Percentiles rank a stretch among this genome's conserved stretches.
phyloP scores from a whole-genome alignment of 345 rosid genomes.

The Moricandia moricandioides region DNA sequence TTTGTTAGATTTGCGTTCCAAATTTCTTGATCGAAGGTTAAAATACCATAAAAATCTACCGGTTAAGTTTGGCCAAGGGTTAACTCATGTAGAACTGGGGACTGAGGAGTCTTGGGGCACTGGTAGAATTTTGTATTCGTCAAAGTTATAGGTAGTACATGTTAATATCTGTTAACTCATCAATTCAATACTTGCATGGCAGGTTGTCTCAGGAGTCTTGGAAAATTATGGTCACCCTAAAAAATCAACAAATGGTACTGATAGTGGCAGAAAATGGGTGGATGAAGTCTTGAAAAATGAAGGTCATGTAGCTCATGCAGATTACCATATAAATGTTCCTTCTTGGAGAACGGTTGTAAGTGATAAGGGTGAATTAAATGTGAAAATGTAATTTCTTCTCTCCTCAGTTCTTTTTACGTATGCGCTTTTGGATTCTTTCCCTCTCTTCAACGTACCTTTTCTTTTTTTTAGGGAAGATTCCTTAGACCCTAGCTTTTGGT shows the following conservation, averaged over 20 bases:
- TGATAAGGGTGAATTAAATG: slow-evolving; percentile 71
- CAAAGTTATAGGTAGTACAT: slow-evolving; percentile 6
- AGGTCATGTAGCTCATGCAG: slow-evolving; percentile 53
- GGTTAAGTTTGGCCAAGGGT: background rate
- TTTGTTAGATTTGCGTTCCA: background rate
- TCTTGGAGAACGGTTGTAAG: slow-evolving; percentile 74
- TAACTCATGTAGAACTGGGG: background rate
- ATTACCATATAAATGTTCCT: slow-evolving; percentile 50
- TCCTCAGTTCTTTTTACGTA: background rate
- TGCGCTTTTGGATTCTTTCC: slow-evolving; percentile 7
- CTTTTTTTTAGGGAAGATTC: slow-evolving; percentile 62
- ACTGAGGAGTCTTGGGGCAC: background rate
- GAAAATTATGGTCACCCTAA: slow-evolving; percentile 67
- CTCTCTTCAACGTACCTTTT: slow-evolving; percentile 8
- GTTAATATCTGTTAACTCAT: slow-evolving; percentile 5
- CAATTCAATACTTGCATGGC: slow-evolving; percentile 28
- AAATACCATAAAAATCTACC: background rate
- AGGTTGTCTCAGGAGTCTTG: slow-evolving; percentile 86
- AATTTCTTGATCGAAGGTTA: background rate
- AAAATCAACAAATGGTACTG: slow-evolving; percentile 43
- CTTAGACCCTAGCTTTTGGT: slow-evolving; percentile 84
- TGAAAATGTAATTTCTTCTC: slow-evolving; percentile 54
- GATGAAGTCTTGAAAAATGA: slow-evolving; percentile 76
- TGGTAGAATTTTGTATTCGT: background rate
- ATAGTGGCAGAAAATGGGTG: slow-evolving; percentile 60